Evolutionary conservation across 257 asterid species (phyloP).

Genomic region (Paulownia fortunei): DNA sequence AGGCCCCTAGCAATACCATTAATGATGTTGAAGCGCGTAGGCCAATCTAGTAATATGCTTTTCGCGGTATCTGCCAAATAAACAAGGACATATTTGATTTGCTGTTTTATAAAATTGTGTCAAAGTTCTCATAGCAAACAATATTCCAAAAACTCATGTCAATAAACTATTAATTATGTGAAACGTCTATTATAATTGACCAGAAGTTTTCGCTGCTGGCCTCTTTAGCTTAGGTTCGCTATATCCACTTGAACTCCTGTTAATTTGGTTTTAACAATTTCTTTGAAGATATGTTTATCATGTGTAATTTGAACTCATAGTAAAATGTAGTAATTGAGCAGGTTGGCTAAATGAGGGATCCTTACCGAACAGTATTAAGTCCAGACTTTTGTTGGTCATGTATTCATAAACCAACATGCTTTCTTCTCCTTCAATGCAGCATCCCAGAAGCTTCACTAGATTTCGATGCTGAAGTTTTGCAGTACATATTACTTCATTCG

Average conservation of each 20-base stretch:
- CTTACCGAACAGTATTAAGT: constrained; percentile 54
- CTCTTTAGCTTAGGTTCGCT: no score
- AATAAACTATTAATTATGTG: not conserved
- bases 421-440: constrained; percentile 53
- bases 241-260: no score
- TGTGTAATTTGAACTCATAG: no score
- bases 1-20: constrained; percentile 59
- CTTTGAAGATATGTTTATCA: no score
- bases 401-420: constrained; percentile 59
- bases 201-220: no score
- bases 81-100: not conserved
- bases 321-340: no score
- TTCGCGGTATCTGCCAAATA: constrained; percentile 36
- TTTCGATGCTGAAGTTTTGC: constrained; percentile 65
- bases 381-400: constrained; percentile 57
- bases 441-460: constrained; percentile 65
- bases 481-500: constrained; percentile 52
- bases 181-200: not conserved
- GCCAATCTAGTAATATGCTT: constrained; percentile 49
- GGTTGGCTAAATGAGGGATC: not conserved
- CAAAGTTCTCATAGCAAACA: no score
- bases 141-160: no score
- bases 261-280: no score
- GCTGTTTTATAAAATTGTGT: no score
- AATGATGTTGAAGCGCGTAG: constrained; percentile 47